Percentiles rank a stretch among this genome's conserved stretches.
Conservation (phyloP, 345 rosid genomes). For the Eucalyptus regnans region DNA sequence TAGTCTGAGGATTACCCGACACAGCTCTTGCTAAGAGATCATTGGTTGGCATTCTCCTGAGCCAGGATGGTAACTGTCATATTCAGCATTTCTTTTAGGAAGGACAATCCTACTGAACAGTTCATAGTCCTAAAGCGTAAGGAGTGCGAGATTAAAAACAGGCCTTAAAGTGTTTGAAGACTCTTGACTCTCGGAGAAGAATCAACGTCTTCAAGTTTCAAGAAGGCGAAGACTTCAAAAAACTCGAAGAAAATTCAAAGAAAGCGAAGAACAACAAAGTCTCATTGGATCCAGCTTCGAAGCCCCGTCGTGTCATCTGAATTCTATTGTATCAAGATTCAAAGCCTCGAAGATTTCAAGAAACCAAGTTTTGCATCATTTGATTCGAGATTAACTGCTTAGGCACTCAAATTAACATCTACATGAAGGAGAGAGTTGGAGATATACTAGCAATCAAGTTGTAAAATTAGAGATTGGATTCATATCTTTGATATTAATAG, state of each 20-base stretch:
- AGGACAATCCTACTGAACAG: too few relatives aligned
- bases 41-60: neutral
- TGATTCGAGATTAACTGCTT: neutral
- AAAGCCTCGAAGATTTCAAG: neutral
- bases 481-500: neutral
- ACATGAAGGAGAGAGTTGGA: neutral
- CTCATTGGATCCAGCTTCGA: neutral
- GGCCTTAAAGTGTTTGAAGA: neutral
- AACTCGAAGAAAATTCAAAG: neutral
- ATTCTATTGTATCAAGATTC: neutral
- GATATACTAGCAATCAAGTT: neutral
- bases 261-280: neutral
- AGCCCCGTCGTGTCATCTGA: neutral
- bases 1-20: neutral
- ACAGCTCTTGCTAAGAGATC: neutral
- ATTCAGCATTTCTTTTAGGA: too few relatives aligned
- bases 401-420: neutral
- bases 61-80: neutral
- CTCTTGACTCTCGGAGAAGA: neutral
- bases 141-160: too few relatives aligned
- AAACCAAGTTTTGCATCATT: too few relatives aligned
- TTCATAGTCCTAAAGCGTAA: too few relatives aligned
- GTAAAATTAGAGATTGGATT: neutral
- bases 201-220: neutral
- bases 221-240: neutral